Evolutionary conservation across 75 land plant species (phyloP).

Genomic region (Selaginella tamariscina): DNA sequence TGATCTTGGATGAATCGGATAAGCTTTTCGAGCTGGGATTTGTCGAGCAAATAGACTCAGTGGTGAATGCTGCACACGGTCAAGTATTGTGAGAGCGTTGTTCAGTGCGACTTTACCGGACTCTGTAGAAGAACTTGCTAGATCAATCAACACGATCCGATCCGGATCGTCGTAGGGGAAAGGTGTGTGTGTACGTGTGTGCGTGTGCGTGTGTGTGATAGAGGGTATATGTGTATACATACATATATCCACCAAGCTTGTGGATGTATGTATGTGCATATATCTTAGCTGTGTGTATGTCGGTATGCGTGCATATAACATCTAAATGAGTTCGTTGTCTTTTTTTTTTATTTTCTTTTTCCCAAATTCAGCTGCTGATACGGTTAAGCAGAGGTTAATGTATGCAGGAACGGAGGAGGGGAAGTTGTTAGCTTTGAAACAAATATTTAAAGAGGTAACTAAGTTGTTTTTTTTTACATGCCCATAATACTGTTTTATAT

Average conservation of each 20-base stretch:
- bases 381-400: slow-evolving; percentile 55
- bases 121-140: slow-evolving; percentile 85
- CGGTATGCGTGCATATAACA: too few relatives aligned
- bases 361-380: slow-evolving; percentile 79
- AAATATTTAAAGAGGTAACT: slow-evolving; percentile 75
- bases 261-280: too few relatives aligned
- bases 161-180: slow-evolving; percentile 70
- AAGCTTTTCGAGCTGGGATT: slow-evolving; percentile 90
- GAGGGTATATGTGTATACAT: too few relatives aligned
- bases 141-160: slow-evolving; percentile 87
- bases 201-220: too few relatives aligned
- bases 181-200: too few relatives aligned
- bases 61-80: slow-evolving; percentile 87
- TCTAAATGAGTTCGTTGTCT: too few relatives aligned
- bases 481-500: too few relatives aligned
- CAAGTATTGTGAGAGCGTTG: slow-evolving; percentile 63
- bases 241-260: too few relatives aligned
- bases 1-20: slow-evolving; percentile 92
- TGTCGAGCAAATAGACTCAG: slow-evolving; percentile 75
- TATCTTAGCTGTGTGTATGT: too few relatives aligned
- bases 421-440: slow-evolving; percentile 80
- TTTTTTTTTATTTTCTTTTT: neutral
- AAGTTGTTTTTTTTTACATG: slow-evolving; percentile 11
- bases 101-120: slow-evolving; percentile 97
- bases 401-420: slow-evolving; percentile 94